Base-by-base conservation (phyloP, 371 early-diverging fungal species). In the Rhizopus delemar region DNA sequence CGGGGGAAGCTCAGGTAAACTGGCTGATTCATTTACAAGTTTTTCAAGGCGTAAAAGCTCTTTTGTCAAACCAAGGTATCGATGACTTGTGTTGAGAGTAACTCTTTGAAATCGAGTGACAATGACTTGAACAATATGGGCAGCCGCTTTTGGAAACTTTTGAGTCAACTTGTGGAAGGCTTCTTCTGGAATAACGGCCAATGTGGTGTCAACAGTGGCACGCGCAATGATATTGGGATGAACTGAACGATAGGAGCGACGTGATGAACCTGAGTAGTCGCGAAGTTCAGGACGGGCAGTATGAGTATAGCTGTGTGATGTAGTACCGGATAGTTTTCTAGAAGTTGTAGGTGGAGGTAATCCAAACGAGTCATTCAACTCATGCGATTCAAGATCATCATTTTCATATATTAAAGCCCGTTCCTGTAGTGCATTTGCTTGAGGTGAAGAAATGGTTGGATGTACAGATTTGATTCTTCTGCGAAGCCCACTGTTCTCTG, bases 111-210 rank as follows among this genome's bases (percentile, higher is more conserved):
- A 93, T 22, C 97, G 86, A 2, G 97, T 93, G 54, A 98, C 69
- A 54, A 98, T 95, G 39, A 97, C 96, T 65, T 95, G 96, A 2
- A 93, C 90, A 50, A 98, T 95, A 62, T 97, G 96, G 16, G 96
- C 94, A 2, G 93, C 94, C 0, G 98, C 92, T 62, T 88, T 89
- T 8, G 98, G 97, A 71, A 93, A 95, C 63, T 93, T 93, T 66
- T 88, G 87, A 1, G 90, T 87, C 36, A 98, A 73, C 36, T 90
- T 83, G 54, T 87, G 88, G 64, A 98, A 98, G 0, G 97, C 96
- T 59, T 91, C 90, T 41, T 89, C 95, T 3, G 99, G 99, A 51
- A 98, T 93, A 31, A 97, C 93, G 13, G 93, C 94, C 46, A 98
- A 79, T 1, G 97, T 97, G 2, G 94, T 91, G 66, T 94, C 93